These are phyloP conservation scores for Mucor mucedo DNA, from an alignment of 371 early-diverging fungal genomes.

Conservation along the genomic window DNA sequence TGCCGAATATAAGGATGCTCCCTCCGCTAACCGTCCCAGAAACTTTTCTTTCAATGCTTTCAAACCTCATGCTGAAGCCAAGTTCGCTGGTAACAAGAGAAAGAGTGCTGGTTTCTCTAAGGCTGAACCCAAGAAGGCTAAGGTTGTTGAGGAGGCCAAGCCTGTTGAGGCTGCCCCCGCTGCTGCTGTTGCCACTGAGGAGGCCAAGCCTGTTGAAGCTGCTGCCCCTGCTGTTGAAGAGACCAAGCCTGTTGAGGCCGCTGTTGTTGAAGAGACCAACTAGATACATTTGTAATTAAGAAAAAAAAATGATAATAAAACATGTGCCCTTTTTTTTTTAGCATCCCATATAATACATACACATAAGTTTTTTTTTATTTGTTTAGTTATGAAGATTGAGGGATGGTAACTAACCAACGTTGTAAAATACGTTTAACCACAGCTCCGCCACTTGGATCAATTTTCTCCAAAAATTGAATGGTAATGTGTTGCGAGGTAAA, in stretches of 20 bases:
- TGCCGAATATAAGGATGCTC: constrained; percentile 31
- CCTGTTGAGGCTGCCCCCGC: background rate
- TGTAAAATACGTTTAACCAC: constrained; percentile 62
- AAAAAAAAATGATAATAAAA: background rate
- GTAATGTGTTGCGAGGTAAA: constrained; percentile 29
- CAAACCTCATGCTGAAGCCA: constrained; percentile 2
- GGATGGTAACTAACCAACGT: constrained; percentile 49
- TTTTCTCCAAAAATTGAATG: constrained; percentile 61
- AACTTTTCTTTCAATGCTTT: constrained; percentile 28
- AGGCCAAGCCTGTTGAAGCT: background rate
- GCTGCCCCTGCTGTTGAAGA: background rate
- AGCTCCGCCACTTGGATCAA: constrained; percentile 59
- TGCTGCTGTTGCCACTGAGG: background rate
- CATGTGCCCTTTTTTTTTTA: background rate
- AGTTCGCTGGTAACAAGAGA: constrained; percentile 24
- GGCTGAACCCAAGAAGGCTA: constrained; percentile 17
- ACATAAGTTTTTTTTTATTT: background rate
- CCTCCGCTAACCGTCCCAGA: constrained; percentile 13
- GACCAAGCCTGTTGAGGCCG: background rate
- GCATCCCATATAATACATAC: too few species aligned
- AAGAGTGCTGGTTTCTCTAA: constrained; percentile 8
- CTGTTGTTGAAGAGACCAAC: constrained; percentile 5
- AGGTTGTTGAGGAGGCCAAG: constrained; percentile 18
- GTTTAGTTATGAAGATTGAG: constrained; percentile 5
- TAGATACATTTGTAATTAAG: background rate